Percentiles rank a stretch among this genome's conserved stretches.
These are phyloP conservation scores for Calonectria leucothoes DNA, from an alignment of 2,329 filamentous ascomycete genomes.

Conservation along the genomic window DNA sequence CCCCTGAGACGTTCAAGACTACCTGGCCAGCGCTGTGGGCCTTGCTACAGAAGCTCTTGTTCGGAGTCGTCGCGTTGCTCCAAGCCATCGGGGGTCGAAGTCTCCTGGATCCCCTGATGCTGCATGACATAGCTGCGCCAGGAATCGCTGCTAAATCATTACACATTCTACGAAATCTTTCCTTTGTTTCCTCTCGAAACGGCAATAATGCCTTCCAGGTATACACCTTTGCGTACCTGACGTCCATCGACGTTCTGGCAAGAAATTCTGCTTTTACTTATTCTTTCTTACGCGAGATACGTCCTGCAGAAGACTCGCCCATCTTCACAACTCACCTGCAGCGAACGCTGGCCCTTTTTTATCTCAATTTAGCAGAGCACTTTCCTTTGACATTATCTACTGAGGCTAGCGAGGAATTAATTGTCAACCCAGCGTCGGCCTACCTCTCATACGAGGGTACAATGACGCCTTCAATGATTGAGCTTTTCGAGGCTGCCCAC, in stretches of 20 bases:
- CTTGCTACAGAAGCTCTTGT: constrained; percentile 79
- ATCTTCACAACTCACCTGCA: constrained; percentile 59
- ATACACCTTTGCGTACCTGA: constrained; percentile 85
- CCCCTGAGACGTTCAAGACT: constrained; percentile 71
- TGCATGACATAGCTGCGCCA: constrained; percentile 63
- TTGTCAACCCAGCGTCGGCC: constrained; percentile 78
- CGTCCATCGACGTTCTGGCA: constrained; percentile 83
- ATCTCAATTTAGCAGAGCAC: constrained; percentile 88
- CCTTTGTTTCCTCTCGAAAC: constrained; percentile 83
- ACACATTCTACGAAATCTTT: constrained; percentile 79
- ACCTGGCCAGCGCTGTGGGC: constrained; percentile 82
- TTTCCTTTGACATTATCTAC: constrained; percentile 78
- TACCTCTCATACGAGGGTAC: constrained; percentile 70
- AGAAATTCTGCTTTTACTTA: constrained; percentile 75
- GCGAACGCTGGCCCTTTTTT: constrained; percentile 84
- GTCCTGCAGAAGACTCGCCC: constrained; percentile 52
- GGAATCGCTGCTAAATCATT: constrained; percentile 77
- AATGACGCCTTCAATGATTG: constrained; percentile 59
- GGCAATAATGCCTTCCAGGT: constrained; percentile 82
- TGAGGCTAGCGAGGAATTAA: constrained; percentile 75
- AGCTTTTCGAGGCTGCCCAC: constrained; percentile 89
- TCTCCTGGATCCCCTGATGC: constrained; percentile 62
- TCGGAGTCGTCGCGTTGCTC: constrained; percentile 79
- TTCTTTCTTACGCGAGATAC: constrained; percentile 74
- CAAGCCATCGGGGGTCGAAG: constrained; percentile 77